phyloP scores from a whole-genome alignment of 441 rosid genomes.

The Euphorbia schlechtendalii region DNA sequence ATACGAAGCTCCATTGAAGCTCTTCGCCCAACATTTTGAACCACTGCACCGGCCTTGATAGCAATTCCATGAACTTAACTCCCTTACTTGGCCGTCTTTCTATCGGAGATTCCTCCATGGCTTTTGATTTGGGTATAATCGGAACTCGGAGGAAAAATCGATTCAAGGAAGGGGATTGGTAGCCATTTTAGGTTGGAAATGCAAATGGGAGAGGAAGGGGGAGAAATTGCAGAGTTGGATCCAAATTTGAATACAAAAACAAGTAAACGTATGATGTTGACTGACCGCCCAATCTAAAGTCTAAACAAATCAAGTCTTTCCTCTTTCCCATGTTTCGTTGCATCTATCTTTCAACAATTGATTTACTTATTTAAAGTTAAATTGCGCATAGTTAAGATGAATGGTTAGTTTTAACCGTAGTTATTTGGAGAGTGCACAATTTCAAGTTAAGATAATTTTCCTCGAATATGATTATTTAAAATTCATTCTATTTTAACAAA shows the following conservation, averaged over 20 bases:
- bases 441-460: too few species aligned
- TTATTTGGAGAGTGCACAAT: too few species aligned
- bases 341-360: neutral
- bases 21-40: conserved; percentile 39
- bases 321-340: neutral
- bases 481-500: too few species aligned
- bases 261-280: neutral
- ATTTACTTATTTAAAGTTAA: too few species aligned
- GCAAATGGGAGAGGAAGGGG: too few species aligned
- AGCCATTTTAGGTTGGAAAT: neutral
- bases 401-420: too few species aligned
- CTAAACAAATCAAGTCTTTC: neutral
- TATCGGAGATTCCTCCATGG: conserved; percentile 16
- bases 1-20: conserved; percentile 67
- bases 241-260: neutral
- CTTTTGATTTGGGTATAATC: neutral
- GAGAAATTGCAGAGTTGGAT: neutral
- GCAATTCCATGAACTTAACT: conserved; percentile 23
- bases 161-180: neutral
- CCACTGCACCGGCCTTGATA: conserved; percentile 38
- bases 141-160: neutral
- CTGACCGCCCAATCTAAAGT: neutral
- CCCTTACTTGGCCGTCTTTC: conserved; percentile 20
- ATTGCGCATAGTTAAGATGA: too few species aligned
- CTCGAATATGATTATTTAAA: too few species aligned